Conservation (phyloP, 2,329 filamentous ascomycete species). For the Harringtonia aguacate region DNA sequence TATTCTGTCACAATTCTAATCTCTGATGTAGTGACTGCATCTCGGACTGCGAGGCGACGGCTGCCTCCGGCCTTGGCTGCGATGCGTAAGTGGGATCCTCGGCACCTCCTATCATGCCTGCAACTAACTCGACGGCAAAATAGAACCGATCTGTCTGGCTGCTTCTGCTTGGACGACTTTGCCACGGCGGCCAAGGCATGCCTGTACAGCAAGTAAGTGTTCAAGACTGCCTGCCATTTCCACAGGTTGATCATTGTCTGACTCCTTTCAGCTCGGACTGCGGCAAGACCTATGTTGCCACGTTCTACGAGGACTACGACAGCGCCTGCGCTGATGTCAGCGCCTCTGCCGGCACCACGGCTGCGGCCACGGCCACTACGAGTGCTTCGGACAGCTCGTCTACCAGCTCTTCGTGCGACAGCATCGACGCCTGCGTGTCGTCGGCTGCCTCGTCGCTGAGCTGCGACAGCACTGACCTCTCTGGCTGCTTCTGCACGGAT, state of each 20-base stretch:
- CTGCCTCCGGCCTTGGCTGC: background rate
- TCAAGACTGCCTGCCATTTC: too few species aligned
- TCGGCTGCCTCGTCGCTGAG: background rate
- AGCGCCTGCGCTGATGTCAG: background rate
- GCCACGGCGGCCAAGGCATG: background rate
- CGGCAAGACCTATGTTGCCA: background rate
- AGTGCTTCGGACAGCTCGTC: too few species aligned
- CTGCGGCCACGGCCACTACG: background rate
- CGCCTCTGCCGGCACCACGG: background rate
- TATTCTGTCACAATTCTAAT: background rate
- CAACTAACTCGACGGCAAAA: too few species aligned
- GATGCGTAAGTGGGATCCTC: background rate
- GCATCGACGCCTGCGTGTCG: background rate
- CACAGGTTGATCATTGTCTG: too few species aligned
- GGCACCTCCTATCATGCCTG: background rate
- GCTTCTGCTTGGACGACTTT: background rate
- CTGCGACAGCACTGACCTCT: background rate
- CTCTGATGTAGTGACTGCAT: background rate
- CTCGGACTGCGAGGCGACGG: background rate
- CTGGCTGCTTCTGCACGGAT: background rate
- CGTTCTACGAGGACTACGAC: background rate
- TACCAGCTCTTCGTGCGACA: too few species aligned
- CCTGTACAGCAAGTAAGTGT: background rate
- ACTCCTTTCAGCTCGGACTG: background rate
- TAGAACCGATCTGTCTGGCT: background rate